These are phyloP conservation scores for Annulohypoxylon stygium DNA, from an alignment of 495 filamentous ascomycete genomes.

Conservation along the genomic window DNA sequence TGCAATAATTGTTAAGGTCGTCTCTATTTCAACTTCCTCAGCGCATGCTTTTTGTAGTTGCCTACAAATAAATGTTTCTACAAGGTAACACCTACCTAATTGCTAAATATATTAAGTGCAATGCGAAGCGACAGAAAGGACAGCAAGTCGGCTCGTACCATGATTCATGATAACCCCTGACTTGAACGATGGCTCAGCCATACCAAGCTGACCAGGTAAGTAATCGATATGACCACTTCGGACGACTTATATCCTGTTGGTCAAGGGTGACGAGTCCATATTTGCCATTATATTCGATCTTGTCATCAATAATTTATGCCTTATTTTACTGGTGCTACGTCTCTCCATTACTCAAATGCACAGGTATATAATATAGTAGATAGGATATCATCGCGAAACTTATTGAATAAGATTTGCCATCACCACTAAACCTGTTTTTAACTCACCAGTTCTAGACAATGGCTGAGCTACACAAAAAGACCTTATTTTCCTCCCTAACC, in stretches of 20 bases:
- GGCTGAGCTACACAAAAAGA: background rate
- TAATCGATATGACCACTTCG: background rate
- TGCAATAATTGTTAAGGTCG: background rate
- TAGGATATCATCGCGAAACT: background rate
- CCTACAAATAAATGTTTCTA: background rate
- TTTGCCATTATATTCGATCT: background rate
- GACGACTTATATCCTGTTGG: slow-evolving; percentile 2
- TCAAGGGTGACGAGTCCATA: background rate
- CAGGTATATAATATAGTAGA: background rate
- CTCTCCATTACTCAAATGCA: background rate
- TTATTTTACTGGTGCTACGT: slow-evolving; percentile 1
- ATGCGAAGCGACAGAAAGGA: background rate
- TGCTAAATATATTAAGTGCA: background rate
- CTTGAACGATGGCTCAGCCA: background rate
- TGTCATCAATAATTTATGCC: background rate
- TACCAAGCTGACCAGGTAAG: background rate
- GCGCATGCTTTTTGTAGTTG: background rate
- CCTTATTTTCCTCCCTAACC: background rate
- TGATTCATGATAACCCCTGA: slow-evolving; percentile 6
- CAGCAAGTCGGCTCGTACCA: background rate
- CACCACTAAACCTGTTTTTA: background rate
- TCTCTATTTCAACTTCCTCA: slow-evolving; percentile 1
- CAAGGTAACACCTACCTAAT: background rate
- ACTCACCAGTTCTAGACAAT: background rate
- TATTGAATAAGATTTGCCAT: background rate